These are phyloP conservation scores for Seiridium unicorne DNA, from an alignment of 2,329 filamentous ascomycete species.

Conservation along the genomic window DNA sequence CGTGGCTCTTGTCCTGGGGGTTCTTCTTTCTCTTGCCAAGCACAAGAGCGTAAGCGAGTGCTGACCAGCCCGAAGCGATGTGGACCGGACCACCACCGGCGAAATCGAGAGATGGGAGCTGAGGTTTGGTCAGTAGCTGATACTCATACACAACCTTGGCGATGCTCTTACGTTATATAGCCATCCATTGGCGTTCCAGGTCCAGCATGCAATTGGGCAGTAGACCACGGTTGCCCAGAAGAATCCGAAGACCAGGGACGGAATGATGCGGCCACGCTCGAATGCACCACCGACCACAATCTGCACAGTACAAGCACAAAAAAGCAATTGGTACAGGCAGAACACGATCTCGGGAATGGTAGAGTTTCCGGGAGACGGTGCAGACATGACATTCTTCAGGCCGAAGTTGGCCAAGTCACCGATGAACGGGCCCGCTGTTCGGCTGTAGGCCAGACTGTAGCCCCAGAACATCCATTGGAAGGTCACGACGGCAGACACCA, in stretches of 20 bases:
- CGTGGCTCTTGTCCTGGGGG: slow-evolving; percentile 44
- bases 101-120: slow-evolving; percentile 42
- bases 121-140: neutral
- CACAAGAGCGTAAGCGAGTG: slow-evolving; percentile 62
- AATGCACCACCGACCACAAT: slow-evolving; percentile 37
- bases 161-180: slow-evolving; percentile 58
- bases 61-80: slow-evolving; percentile 61
- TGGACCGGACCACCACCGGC: slow-evolving; percentile 64
- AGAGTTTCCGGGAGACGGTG: slow-evolving; percentile 33
- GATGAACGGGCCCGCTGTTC: slow-evolving; percentile 31
- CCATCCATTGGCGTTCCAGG: slow-evolving; percentile 66
- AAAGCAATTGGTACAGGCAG: slow-evolving; percentile 34
- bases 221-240: slow-evolving; percentile 66
- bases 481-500: slow-evolving; percentile 41
- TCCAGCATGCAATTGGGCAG: slow-evolving; percentile 12
- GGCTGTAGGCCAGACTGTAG: slow-evolving; percentile 39
- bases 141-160: neutral
- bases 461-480: slow-evolving; percentile 49
- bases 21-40: slow-evolving; percentile 54
- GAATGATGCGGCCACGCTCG: slow-evolving; percentile 32
- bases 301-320: slow-evolving; percentile 37
- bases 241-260: slow-evolving; percentile 61
- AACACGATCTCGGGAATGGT: slow-evolving; percentile 37
- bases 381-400: slow-evolving; percentile 33
- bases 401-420: slow-evolving; percentile 34